Evolutionary conservation across 2,329 filamentous ascomycete species (phyloP).

Genomic region (Thelonectria blattea): DNA sequence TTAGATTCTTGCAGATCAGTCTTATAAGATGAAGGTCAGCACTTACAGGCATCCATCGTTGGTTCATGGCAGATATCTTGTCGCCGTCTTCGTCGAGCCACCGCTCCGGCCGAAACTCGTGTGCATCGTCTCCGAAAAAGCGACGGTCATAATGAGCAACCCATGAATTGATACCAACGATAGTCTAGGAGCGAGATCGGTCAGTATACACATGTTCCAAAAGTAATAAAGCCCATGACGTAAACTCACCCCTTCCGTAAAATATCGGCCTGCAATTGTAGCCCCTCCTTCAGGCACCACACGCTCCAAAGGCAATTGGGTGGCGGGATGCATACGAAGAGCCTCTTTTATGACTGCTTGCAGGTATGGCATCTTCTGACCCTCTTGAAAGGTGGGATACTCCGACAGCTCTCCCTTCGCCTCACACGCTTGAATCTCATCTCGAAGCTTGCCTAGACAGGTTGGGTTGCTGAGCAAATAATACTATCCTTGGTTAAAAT

Average conservation of each 20-base stretch:
- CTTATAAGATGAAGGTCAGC: too few relatives aligned
- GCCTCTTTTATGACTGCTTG: constrained; percentile 34
- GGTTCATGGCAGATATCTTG: constrained; percentile 27
- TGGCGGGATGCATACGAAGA: constrained; percentile 31
- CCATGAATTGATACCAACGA: constrained; percentile 33
- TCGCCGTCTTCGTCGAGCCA: constrained; percentile 21
- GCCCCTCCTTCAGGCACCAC: constrained; percentile 29
- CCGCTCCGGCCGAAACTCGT: constrained; percentile 25
- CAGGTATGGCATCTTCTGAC: constrained; percentile 28
- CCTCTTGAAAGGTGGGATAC: constrained; percentile 25
- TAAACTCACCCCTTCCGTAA: constrained; percentile 27
- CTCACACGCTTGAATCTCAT: constrained; percentile 15
- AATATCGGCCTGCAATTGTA: constrained; percentile 24
- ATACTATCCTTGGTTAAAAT: constrained; percentile 9
- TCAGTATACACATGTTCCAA: neutral
- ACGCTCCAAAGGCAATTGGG: constrained; percentile 26
- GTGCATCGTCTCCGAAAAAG: constrained; percentile 28
- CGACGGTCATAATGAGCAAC: constrained; percentile 29
- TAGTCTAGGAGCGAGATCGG: constrained; percentile 10
- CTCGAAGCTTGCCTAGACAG: constrained; percentile 14
- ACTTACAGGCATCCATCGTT: constrained; percentile 32
- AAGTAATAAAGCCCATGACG: neutral
- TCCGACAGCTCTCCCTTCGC: constrained; percentile 14
- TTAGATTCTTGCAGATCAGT: neutral
- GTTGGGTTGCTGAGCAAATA: constrained; percentile 21